Conservation (phyloP, 148 eudicot species). For the Vaccinium macrocarpon region DNA sequence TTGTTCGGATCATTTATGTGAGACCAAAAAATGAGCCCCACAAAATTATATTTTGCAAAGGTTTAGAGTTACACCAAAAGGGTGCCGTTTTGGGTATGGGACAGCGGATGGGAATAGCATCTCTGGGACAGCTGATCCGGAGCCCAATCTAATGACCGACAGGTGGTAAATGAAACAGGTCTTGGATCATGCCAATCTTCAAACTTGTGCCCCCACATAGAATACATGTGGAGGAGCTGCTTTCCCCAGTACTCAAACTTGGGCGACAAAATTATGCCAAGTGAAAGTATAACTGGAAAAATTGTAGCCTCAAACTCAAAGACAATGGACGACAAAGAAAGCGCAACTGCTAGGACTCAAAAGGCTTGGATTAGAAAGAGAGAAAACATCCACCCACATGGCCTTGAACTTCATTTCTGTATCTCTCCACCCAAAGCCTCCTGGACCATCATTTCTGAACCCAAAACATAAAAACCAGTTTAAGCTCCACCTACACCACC, state of each 20-base stretch:
- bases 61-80: too few relatives aligned
- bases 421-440: constrained; percentile 22
- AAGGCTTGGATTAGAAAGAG: not conserved
- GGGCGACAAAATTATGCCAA: not conserved
- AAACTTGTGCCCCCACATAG: too few relatives aligned
- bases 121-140: too few relatives aligned
- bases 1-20: too few relatives aligned
- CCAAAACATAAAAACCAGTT: constrained; percentile 24
- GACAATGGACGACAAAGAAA: not conserved
- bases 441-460: constrained; percentile 3
- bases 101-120: too few relatives aligned
- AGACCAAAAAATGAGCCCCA: too few relatives aligned
- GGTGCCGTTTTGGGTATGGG: too few relatives aligned
- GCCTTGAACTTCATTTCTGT: constrained; percentile 29
- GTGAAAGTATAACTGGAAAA: not conserved
- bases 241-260: not conserved
- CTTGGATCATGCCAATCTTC: too few relatives aligned
- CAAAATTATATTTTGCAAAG: too few relatives aligned
- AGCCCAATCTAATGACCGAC: too few relatives aligned
- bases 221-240: not conserved
- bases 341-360: not conserved
- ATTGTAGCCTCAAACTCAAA: constrained; percentile 6
- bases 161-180: too few relatives aligned
- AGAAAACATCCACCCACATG: constrained; percentile 18
- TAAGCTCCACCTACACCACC: not conserved